Percentiles rank a stretch among this genome's conserved stretches.
These are phyloP conservation scores for Gardenia jasminoides DNA, from an alignment of 257 asterid species.

Conservation along the genomic window DNA sequence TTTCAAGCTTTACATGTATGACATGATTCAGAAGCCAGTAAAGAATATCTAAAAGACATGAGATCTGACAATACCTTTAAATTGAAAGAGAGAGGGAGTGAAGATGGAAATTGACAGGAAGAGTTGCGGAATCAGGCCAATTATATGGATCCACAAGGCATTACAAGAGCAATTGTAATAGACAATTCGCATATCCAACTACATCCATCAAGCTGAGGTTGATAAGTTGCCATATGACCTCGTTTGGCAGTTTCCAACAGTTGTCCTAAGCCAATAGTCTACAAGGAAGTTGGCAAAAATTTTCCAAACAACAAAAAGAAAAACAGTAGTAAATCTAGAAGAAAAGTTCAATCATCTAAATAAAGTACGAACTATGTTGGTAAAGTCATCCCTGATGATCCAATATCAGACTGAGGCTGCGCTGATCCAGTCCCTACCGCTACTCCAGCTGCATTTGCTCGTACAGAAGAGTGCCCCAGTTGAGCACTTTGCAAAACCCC, in stretches of 20 bases:
- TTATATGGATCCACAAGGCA: no score
- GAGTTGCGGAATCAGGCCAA: no score
- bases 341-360: conserved; percentile 19
- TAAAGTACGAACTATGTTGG: conserved; percentile 48
- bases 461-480: conserved; percentile 37
- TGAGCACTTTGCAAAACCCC: conserved; percentile 26
- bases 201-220: neutral
- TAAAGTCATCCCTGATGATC: conserved; percentile 25
- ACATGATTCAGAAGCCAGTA: neutral
- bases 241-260: no score
- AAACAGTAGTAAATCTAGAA: neutral
- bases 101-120: no score
- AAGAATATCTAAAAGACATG: neutral
- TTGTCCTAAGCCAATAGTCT: neutral
- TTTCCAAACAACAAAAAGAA: no score
- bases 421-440: conserved; percentile 25
- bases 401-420: conserved; percentile 39
- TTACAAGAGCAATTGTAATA: neutral
- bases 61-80: no score
- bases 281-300: neutral
- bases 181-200: neutral
- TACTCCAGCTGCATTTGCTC: conserved; percentile 26
- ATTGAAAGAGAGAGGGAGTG: no score
- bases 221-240: no score
- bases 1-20: neutral